Percentiles rank a stretch among this genome's conserved stretches.
phyloP scores from a whole-genome alignment of 176 grass and related monocot genomes.

The maize (Zea mays) region Zm-B73-REFERENCE-NAM-5.0 NC_050101.1:106585001-106585500 shows the following conservation, averaged over 20 bases:
- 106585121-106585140: slow-evolving; percentile 97
- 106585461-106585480: slow-evolving; percentile 76
- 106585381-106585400: slow-evolving; percentile 26
- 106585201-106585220: slow-evolving; percentile 46
- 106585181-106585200: slow-evolving; percentile 94
- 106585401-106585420: slow-evolving; percentile 70
- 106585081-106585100: slow-evolving; percentile 41
- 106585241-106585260: not conserved
- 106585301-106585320: not conserved
- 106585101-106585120: slow-evolving; percentile 98
- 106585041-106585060: slow-evolving; percentile 18
- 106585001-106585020: slow-evolving; percentile 17
- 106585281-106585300: not conserved
- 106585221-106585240: slow-evolving; percentile 31
- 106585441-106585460: slow-evolving; percentile 85
- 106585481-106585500: slow-evolving; percentile 90
- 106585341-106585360: slow-evolving; percentile 17
- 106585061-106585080: slow-evolving; percentile 38
- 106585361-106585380: slow-evolving; percentile 5
- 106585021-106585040: slow-evolving; percentile 14
- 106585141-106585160: slow-evolving; percentile 99
- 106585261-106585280: slow-evolving; percentile 10
- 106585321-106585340: slow-evolving; percentile 18
- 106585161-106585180: slow-evolving; percentile 82
- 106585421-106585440: slow-evolving; percentile 92